Base-by-base conservation (phyloP, 1,139 yeast genomes). In the Pichia sp. region DNA sequence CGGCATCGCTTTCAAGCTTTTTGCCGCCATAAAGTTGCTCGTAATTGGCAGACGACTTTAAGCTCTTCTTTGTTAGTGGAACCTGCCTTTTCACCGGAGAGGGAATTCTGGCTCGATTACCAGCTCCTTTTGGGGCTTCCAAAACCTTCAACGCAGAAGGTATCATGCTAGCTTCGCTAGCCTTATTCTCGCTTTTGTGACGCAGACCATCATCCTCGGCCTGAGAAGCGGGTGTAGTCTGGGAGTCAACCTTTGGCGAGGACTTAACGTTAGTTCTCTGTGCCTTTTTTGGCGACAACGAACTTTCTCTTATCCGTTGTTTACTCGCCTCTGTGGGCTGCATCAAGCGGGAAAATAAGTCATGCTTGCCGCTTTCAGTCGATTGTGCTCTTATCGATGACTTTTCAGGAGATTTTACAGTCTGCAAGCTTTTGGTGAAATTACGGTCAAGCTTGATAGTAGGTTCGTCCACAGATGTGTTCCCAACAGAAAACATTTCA, bases 1-100 rank as follows among this genome's bases (percentile, higher is more conserved):
- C 77, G 80, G 0, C 83, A 83, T 29, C 79, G 66, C 5, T 49
- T 46, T 50, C 51, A 4, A 49, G 45, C 6, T 29, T 29, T n/a
- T 46, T 49, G 5, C 34, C 19, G 29, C 29, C 19, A 16, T 50
- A 53, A 8, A 51, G 43, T 32, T 49, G 31, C 8, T 41, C 50
- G 23, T 49, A 49, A 36, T 51, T 50, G 8, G 30, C 34, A 5
- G 56, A 50, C 3, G 59, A 49, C 40, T 52, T 52, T 11, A 60
- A 54, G 38, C 59, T 57, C 45, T 55, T 54, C 30, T 51, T 57
- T 1, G 61, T 58, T 15, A 58, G 51, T 38, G 62, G 62, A 3
- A 55, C 10, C 16, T 54, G 53, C 23, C 42, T 45, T 29, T 47
- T 57, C 3, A 48, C 13, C 6, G 54, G 52, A 16, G 53, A 50